Base-by-base conservation (phyloP, 2,329 filamentous ascomycete species). In the Fusarium metavorans region DNA sequence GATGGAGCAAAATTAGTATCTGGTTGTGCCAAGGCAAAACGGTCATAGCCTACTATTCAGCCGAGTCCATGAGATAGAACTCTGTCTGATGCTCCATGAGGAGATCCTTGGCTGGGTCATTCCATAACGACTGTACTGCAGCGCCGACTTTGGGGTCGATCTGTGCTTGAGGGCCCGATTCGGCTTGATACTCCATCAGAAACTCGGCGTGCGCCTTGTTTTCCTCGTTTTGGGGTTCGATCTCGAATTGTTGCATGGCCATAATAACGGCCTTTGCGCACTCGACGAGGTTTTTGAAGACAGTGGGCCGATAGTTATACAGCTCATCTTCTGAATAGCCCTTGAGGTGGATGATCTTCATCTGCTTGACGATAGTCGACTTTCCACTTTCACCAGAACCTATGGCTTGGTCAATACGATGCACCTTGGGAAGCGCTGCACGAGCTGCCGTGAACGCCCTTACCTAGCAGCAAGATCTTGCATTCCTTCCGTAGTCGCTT, bases 311-410 rank as follows among this genome's bases (percentile, higher is more conserved):
- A 86, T 98, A 98, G 82, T 98, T 93, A 80, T 93, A 93, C 59
- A 98, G 89, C 84, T 99, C 97, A 79, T 98, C 96, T 77, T 95
- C 92, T 13, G 94, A 95, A 85, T 99, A 99, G 71, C 97, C 97
- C 85, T 98, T 98, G 80, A 98, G 93, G 82, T 99, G 97, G 81
- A 99, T 98, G 79, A 99, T 99, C 86, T 98, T 99, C 97, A 99
- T 99, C 88, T 99, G 97, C 85, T 99, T 99, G 78, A 99, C 97
- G 80, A 99, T 98, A 11, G 97, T 99, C 68, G 97, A 98, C 86
- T 99, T 99, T 77, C 97, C 97, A 84, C 96, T 98, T 87, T 99
- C 97, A 76, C 97, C 97, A 76, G 97, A 98, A 76, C 97, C 97
- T 98, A 82, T 76, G 35, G 66, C 37, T 13, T 45, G n/a, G 71